phyloP scores from a whole-genome alignment of 2,329 filamentous ascomycete genomes.

The Paecilomyces dactylethromorphus region DNA sequence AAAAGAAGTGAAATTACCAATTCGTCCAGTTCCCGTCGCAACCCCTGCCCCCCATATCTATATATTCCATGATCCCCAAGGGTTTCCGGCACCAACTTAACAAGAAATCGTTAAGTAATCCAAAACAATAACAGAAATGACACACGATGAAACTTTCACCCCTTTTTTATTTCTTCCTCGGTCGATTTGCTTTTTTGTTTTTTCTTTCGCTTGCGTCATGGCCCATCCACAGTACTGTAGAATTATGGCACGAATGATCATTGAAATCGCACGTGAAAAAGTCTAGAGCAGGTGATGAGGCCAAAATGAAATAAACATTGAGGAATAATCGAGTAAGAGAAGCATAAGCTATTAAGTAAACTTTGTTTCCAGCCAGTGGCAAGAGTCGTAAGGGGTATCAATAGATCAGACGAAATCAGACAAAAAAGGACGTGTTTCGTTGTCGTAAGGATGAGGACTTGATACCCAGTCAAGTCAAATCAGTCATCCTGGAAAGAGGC shows the following conservation, averaged over 20 bases:
- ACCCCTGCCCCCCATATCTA: constrained; percentile 9
- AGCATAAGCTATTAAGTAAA: not conserved
- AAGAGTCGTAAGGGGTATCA: constrained; percentile 33
- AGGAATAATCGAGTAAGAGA: not conserved
- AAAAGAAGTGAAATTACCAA: constrained; percentile 1
- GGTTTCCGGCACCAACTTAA: constrained; percentile 3
- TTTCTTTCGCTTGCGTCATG: not conserved
- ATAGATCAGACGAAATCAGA: constrained; percentile 17
- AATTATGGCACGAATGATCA: not conserved
- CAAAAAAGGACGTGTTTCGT: constrained; percentile 13
- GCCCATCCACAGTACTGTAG: not conserved
- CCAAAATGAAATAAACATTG: not conserved
- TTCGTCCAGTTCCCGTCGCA: constrained; percentile 3
- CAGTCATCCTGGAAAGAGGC: constrained; percentile 2
- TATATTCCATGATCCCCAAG: constrained; percentile 8
- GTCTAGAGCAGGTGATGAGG: not conserved
- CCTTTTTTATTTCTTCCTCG: not conserved
- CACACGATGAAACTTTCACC: not conserved
- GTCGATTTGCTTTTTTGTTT: not conserved
- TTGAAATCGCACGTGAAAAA: not conserved
- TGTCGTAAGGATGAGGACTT: constrained; percentile 4
- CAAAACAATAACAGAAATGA: not conserved
- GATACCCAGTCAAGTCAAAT: not conserved
- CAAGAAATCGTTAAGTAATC: constrained; percentile 1
- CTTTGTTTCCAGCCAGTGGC: constrained; percentile 24